These are phyloP conservation scores for Chlorella sp. DNA, from an alignment of 139 green algal species.

Conservation along the genomic window DNA sequence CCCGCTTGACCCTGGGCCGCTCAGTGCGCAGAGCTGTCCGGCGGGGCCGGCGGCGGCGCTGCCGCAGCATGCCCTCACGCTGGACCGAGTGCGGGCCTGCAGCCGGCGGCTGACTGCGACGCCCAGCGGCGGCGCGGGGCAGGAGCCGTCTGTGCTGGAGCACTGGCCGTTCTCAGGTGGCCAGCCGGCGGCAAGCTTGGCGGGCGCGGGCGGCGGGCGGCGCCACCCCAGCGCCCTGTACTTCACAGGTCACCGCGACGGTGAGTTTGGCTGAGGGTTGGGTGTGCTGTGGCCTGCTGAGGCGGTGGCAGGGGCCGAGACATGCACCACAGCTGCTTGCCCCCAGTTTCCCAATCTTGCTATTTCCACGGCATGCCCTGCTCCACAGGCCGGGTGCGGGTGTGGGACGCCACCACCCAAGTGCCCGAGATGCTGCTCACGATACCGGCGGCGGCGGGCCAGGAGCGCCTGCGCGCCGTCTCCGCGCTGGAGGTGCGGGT, in stretches of 20 bases:
- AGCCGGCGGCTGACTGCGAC: background rate
- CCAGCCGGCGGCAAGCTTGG: slow-evolving; percentile 14
- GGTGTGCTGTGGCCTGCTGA: no score
- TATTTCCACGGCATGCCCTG: no score
- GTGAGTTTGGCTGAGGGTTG: no score
- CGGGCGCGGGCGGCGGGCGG: background rate
- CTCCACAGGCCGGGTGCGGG: slow-evolving; percentile 44
- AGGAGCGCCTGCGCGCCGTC: slow-evolving; percentile 46
- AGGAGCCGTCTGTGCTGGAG: background rate
- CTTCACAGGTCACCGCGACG: slow-evolving; percentile 59
- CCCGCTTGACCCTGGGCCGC: no score
- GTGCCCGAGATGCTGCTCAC: slow-evolving; percentile 51
- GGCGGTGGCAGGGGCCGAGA: no score
- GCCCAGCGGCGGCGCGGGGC: background rate
- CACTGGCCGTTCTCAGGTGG: slow-evolving; percentile 47
- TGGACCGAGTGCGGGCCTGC: slow-evolving; percentile 20
- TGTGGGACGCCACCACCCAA: slow-evolving; percentile 50
- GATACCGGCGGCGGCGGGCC: slow-evolving; percentile 40
- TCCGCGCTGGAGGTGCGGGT: slow-evolving; percentile 37
- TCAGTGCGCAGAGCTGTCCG: background rate
- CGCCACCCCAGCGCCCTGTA: slow-evolving; percentile 39
- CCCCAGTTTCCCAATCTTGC: no score
- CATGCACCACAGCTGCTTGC: no score
- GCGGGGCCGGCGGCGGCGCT: background rate
- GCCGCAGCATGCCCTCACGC: slow-evolving; percentile 25